phyloP scores from a whole-genome alignment of 2,329 filamentous ascomycete species.

The Beauveria asiatica region DNA sequence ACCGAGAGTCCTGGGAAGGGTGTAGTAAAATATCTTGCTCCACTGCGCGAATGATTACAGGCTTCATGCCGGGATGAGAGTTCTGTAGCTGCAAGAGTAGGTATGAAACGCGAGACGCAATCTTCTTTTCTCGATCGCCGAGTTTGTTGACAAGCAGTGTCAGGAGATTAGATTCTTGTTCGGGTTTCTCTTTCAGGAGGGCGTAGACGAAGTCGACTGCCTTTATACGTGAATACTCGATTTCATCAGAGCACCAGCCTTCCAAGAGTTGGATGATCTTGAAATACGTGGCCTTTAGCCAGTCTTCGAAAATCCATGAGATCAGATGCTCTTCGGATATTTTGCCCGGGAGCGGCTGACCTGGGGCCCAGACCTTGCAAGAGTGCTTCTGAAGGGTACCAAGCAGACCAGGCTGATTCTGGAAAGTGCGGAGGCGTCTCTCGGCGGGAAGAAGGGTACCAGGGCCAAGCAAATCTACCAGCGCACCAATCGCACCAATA shows the following conservation, averaged over 20 bases:
- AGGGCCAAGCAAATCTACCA: conserved; percentile 90
- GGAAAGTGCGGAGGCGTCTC: conserved; percentile 72
- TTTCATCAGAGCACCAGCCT: conserved; percentile 88
- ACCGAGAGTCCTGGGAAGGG: conserved; percentile 76
- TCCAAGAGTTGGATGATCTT: conserved; percentile 87
- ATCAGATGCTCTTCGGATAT: conserved; percentile 73
- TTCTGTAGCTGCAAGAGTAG: conserved; percentile 85
- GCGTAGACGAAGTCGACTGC: conserved; percentile 89
- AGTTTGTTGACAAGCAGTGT: conserved; percentile 92
- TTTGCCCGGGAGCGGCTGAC: conserved; percentile 63
- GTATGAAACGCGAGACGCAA: conserved; percentile 87
- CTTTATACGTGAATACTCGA: conserved; percentile 82
- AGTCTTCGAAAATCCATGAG: conserved; percentile 87
- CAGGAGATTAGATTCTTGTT: conserved; percentile 91
- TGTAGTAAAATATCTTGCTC: conserved; percentile 84
- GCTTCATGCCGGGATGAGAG: conserved; percentile 88
- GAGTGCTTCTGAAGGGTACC: conserved; percentile 57
- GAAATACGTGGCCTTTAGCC: conserved; percentile 90
- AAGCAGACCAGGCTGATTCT: conserved; percentile 67
- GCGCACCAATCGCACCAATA: conserved; percentile 80
- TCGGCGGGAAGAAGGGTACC: conserved; percentile 77
- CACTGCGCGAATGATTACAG: conserved; percentile 72
- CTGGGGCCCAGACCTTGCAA: conserved; percentile 52
- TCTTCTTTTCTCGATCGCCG: conserved; percentile 90
- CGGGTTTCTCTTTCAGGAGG: conserved; percentile 87